Conservation (phyloP, 208 protist species). For the Wallacemonas sp. region DNA sequence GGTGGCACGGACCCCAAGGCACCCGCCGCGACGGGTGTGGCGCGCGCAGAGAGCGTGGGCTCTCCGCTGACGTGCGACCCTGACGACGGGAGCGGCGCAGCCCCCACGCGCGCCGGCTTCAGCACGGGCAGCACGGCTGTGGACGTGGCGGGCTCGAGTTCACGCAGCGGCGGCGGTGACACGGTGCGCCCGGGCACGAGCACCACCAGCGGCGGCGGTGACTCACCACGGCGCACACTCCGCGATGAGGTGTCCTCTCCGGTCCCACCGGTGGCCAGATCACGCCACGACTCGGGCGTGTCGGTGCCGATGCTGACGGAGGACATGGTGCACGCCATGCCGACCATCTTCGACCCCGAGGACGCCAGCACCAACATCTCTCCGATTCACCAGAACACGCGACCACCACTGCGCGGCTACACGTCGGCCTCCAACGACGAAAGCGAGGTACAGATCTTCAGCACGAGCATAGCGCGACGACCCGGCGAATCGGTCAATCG, state of each 20-base stretch:
- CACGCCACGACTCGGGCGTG: neutral
- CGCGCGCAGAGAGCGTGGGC: too few species aligned
- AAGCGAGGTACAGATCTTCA: slow-evolving; percentile 10
- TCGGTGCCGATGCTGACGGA: neutral
- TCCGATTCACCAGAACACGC: neutral
- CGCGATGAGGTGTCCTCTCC: too few species aligned
- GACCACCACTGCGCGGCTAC: neutral
- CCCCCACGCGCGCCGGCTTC: neutral
- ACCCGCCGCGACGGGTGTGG: too few species aligned
- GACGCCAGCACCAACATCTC: neutral
- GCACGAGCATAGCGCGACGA: slow-evolving; percentile 4
- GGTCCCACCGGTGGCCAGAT: too few species aligned
- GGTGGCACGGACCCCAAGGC: too few species aligned
- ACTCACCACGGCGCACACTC: too few species aligned
- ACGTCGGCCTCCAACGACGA: neutral
- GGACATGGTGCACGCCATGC: neutral
- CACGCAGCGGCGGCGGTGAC: slow-evolving; percentile 2
- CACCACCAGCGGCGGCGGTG: neutral
- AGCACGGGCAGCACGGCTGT: neutral
- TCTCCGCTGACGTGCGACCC: neutral
- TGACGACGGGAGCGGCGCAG: too few species aligned
- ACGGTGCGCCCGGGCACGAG: neutral
- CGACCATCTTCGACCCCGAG: slow-evolving; percentile 6
- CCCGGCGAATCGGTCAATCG: neutral
- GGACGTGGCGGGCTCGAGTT: slow-evolving; percentile 5